Evolutionary conservation across 192 early-diverging fungal genomes (phyloP), one percentile per base, ranked within the genome.

Genomic region (Entophlyctis helioformis): DNA sequence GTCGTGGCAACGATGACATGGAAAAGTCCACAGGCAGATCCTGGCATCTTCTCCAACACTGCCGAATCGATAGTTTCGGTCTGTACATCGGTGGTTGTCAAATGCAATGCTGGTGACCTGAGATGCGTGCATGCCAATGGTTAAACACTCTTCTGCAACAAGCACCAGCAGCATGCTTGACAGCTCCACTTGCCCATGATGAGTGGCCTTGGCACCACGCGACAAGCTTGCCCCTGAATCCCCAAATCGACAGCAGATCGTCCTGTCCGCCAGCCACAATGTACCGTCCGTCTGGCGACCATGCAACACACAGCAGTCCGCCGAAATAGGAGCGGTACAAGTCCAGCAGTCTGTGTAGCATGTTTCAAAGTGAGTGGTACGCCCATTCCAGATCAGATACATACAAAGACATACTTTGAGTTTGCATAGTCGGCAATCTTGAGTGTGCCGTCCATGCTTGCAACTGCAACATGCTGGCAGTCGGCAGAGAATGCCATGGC

Each of bases 11-110:
- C 0, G 80, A 72, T 9, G 71, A 57, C 11, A 87, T 67, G 36
- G 83, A 84, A 57, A 98, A 94, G 56, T 98, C 94, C 94, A 95
- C 8, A 98, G 54, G n/a, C 86, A 57, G 1, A 98, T 48, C 44
- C 76, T 71, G 6, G 83, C 76, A 56, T 95, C 90, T 35, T 98
- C 90, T 47, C 85, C 91, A 19, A 93, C 84, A 48, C 85, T 89
- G 37, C 79, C 84, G 57, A 98, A 84, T 21, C 89, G 59, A 58
- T 89, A 93, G 18, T 74, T 82, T 31, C 71, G 56, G n/a, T 84
- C 84, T 42, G 79, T 80, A 48, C 82, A 87, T 34, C 71, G 66
- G 66, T 75, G 67, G 5, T 81, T 75, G 54, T 97, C 94, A 72
- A 94, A 97, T 12, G 76, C 76, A 0, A 94, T 72, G 16, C 65